Evolutionary conservation across 352 stramenopile genomes (phyloP), one percentile per base, ranked within the genome.

Genomic region (Phytophthora pinifolia): DNA sequence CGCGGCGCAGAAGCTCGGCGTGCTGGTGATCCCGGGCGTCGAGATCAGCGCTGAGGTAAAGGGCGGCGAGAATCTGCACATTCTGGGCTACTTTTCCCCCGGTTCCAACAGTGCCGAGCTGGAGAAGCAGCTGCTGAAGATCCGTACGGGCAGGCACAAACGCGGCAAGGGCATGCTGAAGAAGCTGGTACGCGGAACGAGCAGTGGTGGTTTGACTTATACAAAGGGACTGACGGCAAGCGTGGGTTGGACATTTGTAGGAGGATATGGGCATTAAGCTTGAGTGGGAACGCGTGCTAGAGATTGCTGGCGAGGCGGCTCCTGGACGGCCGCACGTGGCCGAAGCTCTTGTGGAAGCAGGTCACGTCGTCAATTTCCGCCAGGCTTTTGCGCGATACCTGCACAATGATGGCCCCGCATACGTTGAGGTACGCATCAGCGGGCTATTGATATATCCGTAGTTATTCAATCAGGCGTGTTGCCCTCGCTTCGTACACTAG

Each of bases 31-130:
- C 31, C 84, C 84, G 3, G 84, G 84, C 14, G 84, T 94, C 15
- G 84, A 94, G 59, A 94, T 94, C 66, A 92, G 82, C 41, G 84
- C 84, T 20, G 84, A 94, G 65, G 84, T 92, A 20, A 88, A 84
- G 36, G 83, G 82, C 14, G 81, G 76, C 9, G 84, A 94, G 61
- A 94, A 92, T 55, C 52, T 94, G 33, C 84, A 94, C 46, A 92
- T 94, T 54, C 60, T 94, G 30, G 84, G 84, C 15, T 94, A 94
- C 59, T 94, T 94, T 41, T 89, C 75, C 50, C 84, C 84, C 1
- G 84, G 84, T 7, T 92, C 81, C 3, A 89, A 92, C 53, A 91
- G 72, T 41, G 45, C 65, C 1, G 74, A 80, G 51, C 60, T 94
- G 29, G 84, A 92, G 43, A 72, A 69, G 29, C 83, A 94, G 41